phyloP scores from a whole-genome alignment of 129 eudicot genomes.

The Ambrosia trifida region DNA sequence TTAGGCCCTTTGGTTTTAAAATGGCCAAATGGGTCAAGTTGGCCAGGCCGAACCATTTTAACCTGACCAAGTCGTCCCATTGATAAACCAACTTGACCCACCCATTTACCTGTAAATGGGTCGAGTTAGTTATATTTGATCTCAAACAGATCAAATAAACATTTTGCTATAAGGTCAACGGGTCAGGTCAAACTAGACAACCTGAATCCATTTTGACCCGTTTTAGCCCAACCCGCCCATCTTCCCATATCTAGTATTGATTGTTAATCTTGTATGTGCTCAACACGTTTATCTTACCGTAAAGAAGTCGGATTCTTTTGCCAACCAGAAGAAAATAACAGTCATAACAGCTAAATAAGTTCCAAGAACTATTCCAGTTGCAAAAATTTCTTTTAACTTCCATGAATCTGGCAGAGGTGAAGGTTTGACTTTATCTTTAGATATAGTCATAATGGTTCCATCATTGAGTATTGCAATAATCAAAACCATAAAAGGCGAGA shows the following conservation, averaged over 20 bases:
- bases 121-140: neutral
- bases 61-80: neutral
- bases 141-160: neutral
- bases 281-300: constrained; percentile 37
- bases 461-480: constrained; percentile 87
- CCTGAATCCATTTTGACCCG: neutral
- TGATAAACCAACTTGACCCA: neutral
- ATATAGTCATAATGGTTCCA: constrained; percentile 93
- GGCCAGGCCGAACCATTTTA: neutral
- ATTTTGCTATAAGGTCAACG: neutral
- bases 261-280: neutral
- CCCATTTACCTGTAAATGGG: neutral
- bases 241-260: neutral
- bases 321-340: constrained; percentile 76
- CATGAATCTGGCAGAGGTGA: constrained; percentile 89
- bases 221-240: neutral
- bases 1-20: neutral
- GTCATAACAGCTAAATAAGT: constrained; percentile 82
- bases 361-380: constrained; percentile 86
- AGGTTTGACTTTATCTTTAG: constrained; percentile 84
- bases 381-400: constrained; percentile 85
- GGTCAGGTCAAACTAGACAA: neutral
- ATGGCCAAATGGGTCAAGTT: neutral
- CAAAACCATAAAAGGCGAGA: constrained; percentile 92
- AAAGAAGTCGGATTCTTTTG: constrained; percentile 69